Evolutionary conservation across 2,329 filamentous ascomycete species (phyloP).

Genomic region (Trichoderma sp.): DNA sequence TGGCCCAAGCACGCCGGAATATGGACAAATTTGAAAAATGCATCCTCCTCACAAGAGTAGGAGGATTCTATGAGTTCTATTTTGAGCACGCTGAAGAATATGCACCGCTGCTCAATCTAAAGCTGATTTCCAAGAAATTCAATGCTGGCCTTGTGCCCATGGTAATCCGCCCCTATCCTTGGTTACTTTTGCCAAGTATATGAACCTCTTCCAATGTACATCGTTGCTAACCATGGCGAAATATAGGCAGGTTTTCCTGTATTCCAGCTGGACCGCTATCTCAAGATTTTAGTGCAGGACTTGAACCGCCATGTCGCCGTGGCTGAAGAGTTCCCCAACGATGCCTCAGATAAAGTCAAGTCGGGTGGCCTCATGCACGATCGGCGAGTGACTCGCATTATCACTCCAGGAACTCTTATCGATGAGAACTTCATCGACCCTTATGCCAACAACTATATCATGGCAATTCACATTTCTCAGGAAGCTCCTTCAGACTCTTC

Average conservation of each 20-base stretch:
- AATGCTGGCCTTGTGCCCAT: conserved; percentile 79
- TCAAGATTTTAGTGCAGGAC: conserved; percentile 92
- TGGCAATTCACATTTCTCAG: conserved; percentile 67
- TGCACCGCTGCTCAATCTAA: conserved; percentile 82
- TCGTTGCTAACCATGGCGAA: neutral
- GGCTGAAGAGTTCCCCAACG: conserved; percentile 86
- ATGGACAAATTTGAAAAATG: conserved; percentile 91
- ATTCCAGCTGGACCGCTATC: conserved; percentile 86
- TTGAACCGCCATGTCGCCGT: conserved; percentile 89
- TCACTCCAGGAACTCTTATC: conserved; percentile 93
- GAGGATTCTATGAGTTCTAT: conserved; percentile 97
- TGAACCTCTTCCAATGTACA: neutral
- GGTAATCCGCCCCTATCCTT: conserved; percentile 53
- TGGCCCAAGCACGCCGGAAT: conserved; percentile 83
- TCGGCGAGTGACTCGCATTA: conserved; percentile 79
- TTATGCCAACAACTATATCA: conserved; percentile 88
- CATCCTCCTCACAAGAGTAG: conserved; percentile 86
- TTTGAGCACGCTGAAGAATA: conserved; percentile 93
- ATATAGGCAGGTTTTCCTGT: conserved; percentile 85
- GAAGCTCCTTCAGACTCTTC: neutral
- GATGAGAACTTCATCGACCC: conserved; percentile 98
- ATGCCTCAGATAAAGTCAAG: conserved; percentile 68
- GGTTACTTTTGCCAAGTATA: conserved; percentile 26
- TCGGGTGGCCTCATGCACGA: conserved; percentile 81
- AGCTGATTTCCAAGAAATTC: conserved; percentile 80